phyloP scores from a whole-genome alignment of 352 stramenopile species.

The Pythium scleroteichum region DNA sequence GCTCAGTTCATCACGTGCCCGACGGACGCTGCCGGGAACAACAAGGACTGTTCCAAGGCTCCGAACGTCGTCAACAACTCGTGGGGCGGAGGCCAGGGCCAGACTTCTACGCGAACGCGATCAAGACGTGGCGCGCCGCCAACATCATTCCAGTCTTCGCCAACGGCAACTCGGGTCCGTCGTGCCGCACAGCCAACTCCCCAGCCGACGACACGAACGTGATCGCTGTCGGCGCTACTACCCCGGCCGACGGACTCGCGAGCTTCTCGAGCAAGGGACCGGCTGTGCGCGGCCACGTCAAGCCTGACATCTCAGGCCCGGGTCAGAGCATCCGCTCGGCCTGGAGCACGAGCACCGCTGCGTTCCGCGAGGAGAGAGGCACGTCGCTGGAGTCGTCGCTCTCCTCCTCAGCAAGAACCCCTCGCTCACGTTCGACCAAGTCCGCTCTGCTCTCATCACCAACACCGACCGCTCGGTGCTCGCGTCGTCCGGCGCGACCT shows the following conservation, averaged over 20 bases:
- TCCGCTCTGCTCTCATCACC: slow-evolving; percentile 12
- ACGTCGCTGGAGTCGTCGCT: slow-evolving; percentile 38
- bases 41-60: slow-evolving; percentile 35
- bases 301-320: slow-evolving; percentile 35
- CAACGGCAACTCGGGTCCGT: slow-evolving; percentile 4
- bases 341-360: slow-evolving; percentile 19
- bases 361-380: slow-evolving; percentile 33
- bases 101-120: slow-evolving; percentile 13
- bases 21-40: slow-evolving; percentile 20
- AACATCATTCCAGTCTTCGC: slow-evolving; percentile 4
- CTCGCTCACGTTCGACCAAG: slow-evolving; percentile 23
- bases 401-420: slow-evolving; percentile 31
- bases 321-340: slow-evolving; percentile 28
- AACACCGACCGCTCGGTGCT: slow-evolving; percentile 22
- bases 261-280: slow-evolving; percentile 37
- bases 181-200: not conserved
- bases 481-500: slow-evolving; percentile 21
- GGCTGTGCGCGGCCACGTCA: slow-evolving; percentile 18
- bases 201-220: slow-evolving; percentile 27
- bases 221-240: slow-evolving; percentile 28
- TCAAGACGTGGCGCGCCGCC: not conserved
- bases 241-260: slow-evolving; percentile 20
- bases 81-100: slow-evolving; percentile 28
- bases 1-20: slow-evolving; percentile 33
- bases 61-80: slow-evolving; percentile 39